Evolutionary conservation across 768 basidiomycete species (phyloP), one percentile per base, ranked within the genome.

Genomic region (Cystoderma amianthinum): DNA sequence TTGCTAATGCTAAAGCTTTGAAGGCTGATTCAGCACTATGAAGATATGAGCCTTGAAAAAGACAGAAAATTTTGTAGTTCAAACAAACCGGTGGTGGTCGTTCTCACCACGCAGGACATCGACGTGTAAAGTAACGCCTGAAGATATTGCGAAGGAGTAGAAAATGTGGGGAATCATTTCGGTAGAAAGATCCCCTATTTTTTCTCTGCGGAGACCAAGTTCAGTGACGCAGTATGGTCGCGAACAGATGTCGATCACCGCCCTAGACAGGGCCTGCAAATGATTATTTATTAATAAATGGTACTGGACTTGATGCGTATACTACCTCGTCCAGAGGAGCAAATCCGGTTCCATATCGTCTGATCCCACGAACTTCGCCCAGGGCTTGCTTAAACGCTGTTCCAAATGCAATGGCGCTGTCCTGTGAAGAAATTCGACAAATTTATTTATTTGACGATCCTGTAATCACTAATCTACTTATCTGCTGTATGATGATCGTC

Each of bases 401-500:
- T 12, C 89, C 89, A 10, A 92, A 71, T 10, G 87, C 89, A 42
- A 92, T 85, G 24, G 89, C 89, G 57, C 78, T 85, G 61, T 92
- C 89, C 77, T 92, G 89, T 91, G 58, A 53, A 62, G 39, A 42
- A n/a, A n/a, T n/a, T n/a, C n/a, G n/a, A n/a, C n/a, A n/a, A n/a
- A n/a, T n/a, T n/a, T n/a, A n/a, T n/a, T n/a, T n/a, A n/a, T n/a
- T n/a, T n/a, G n/a, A n/a, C n/a, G n/a, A n/a, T n/a, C n/a, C n/a
- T n/a, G n/a, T n/a, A n/a, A n/a, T n/a, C n/a, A 5, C 25, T 21
- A 32, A 11, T 23, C 20, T 37, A 81, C 84, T 82, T 79, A 87
- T 99, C 96, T 76, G 95, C 91, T 36, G 94, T 91, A 64, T 99
- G 96, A 55, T 98, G 96, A 65, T 99, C 96, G 64, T 99, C 96